Evolutionary conservation across 2,329 filamentous ascomycete genomes (phyloP).

Genomic region (Talaromyces sp.): DNA sequence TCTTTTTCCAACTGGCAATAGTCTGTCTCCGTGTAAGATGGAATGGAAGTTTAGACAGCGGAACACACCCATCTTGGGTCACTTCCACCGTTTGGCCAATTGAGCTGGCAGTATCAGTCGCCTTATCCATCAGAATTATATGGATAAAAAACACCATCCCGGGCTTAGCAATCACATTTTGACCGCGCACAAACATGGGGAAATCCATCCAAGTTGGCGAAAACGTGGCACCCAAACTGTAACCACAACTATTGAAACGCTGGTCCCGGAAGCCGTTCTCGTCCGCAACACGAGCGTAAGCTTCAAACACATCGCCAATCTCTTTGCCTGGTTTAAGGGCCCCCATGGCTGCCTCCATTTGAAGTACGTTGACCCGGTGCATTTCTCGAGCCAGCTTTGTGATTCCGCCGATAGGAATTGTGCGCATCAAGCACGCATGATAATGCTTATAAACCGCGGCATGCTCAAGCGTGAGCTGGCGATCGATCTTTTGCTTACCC

Average conservation of each 20-base stretch:
- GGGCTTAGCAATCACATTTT: conserved; percentile 14
- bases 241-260: conserved; percentile 25
- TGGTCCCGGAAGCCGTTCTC: conserved; percentile 27
- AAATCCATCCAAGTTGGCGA: conserved; percentile 12
- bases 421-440: conserved; percentile 29
- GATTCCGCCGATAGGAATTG: conserved; percentile 24
- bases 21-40: conserved; percentile 28
- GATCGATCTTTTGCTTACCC: conserved; percentile 25
- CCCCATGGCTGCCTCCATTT: conserved; percentile 23
- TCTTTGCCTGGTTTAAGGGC: conserved; percentile 22
- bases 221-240: conserved; percentile 26
- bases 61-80: conserved; percentile 24
- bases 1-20: conserved; percentile 30
- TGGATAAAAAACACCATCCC: conserved; percentile 33
- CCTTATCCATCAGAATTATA: conserved; percentile 32
- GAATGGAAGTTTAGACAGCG: conserved; percentile 29
- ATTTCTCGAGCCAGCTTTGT: conserved; percentile 23
- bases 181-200: conserved; percentile 7
- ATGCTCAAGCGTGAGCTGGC: conserved; percentile 29
- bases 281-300: conserved; percentile 26
- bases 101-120: conserved; percentile 30
- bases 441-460: conserved; percentile 31
- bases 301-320: conserved; percentile 22
- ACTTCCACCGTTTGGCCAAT: conserved; percentile 23
- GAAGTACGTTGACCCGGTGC: conserved; percentile 23